Conservation (phyloP, 2,329 filamentous ascomycete species). For the Lasiodiplodia sp. region DNA sequence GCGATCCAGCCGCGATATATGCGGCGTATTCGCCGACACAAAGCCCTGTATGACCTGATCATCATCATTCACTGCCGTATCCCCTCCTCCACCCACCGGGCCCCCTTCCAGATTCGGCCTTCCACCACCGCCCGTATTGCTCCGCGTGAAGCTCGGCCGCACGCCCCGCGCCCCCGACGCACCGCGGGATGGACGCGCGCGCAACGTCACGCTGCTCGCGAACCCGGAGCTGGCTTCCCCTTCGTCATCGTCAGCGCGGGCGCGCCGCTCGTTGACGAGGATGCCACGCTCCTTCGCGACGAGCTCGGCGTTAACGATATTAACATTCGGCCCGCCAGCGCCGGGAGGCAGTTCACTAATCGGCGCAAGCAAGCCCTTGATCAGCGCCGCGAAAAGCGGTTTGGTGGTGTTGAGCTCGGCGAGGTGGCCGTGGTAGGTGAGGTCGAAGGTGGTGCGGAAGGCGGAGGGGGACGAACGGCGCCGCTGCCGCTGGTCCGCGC, state of each 20-base stretch:
- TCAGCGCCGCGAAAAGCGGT: slow-evolving; percentile 78
- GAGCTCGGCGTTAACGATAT: slow-evolving; percentile 81
- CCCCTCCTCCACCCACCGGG: background rate
- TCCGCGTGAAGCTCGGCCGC: slow-evolving; percentile 33
- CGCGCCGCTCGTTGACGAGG: slow-evolving; percentile 76
- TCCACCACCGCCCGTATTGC: slow-evolving; percentile 18
- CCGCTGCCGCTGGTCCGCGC: slow-evolving; percentile 35
- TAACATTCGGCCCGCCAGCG: slow-evolving; percentile 71
- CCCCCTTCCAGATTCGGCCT: background rate
- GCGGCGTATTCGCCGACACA: slow-evolving; percentile 68
- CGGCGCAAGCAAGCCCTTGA: slow-evolving; percentile 76
- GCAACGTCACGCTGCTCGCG: slow-evolving; percentile 74
- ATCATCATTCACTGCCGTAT: background rate
- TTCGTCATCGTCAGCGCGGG: slow-evolving; percentile 65
- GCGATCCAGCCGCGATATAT: slow-evolving; percentile 75
- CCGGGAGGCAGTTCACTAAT: slow-evolving; percentile 59
- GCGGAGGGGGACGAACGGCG: slow-evolving; percentile 35
- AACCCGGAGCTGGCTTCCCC: slow-evolving; percentile 55
- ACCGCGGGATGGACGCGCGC: slow-evolving; percentile 57
- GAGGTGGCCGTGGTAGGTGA: slow-evolving; percentile 79
- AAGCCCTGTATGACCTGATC: slow-evolving; percentile 71
- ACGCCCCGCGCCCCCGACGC: slow-evolving; percentile 29
- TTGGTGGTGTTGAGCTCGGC: slow-evolving; percentile 76
- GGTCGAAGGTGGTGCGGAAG: slow-evolving; percentile 74
- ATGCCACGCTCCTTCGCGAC: slow-evolving; percentile 81